These are phyloP conservation scores for Rhipidocladum racemiflorum DNA, from an alignment of 176 grass and related monocot species.

Conservation along the genomic window DNA sequence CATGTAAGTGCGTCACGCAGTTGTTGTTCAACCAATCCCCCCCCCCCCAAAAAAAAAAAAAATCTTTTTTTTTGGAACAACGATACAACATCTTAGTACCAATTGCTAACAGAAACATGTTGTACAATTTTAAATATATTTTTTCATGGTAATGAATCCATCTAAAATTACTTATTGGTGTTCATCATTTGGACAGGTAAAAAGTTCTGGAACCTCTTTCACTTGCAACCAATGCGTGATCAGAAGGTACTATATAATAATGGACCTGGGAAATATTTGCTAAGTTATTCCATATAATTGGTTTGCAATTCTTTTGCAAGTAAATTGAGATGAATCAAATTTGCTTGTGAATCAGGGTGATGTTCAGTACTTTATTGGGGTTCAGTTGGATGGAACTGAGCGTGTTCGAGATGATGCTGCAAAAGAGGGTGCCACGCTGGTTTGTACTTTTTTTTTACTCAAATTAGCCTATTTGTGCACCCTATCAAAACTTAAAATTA, in stretches of 20 bases:
- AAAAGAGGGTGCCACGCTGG: conserved; percentile 65
- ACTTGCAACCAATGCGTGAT: no score
- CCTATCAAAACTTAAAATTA: not conserved
- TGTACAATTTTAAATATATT: not conserved
- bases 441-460: conserved; percentile 36
- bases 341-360: conserved; percentile 61
- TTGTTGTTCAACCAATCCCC: not conserved
- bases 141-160: conserved; percentile 48
- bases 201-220: no score
- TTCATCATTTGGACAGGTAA: no score
- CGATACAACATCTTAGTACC: not conserved
- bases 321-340: conserved; percentile 32
- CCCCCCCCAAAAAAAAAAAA: no score
- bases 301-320: conserved; percentile 20
- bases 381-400: conserved; percentile 93
- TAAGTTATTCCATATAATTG: conserved; percentile 30
- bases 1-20: not conserved
- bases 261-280: not conserved
- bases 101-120: not conserved
- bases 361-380: conserved; percentile 98
- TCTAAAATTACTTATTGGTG: no score
- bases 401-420: conserved; percentile 65
- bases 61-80: not conserved
- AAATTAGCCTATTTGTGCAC: conserved; percentile 9
- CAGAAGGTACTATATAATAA: conserved; percentile 65